A percentile compares a stretch with the other conserved stretches of the same genome.
Evolutionary conservation across 2,329 filamentous ascomycete genomes (phyloP).

Genomic region (Colletotrichum zoysiae): DNA sequence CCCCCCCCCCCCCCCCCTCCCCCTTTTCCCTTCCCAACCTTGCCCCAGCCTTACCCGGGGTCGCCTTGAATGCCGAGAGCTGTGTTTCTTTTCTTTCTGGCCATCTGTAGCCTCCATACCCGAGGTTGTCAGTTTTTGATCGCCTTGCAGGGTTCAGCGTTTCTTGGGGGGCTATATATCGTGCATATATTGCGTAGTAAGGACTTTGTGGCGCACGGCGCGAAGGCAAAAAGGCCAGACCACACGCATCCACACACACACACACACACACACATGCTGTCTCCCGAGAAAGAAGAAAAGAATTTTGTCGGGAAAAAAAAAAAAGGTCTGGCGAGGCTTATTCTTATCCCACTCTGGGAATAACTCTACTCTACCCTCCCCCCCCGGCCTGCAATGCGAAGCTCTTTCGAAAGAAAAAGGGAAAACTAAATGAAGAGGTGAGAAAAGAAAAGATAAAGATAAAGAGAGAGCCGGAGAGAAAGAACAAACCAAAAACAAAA

Average conservation of each 20-base stretch:
- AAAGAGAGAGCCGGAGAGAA: background rate
- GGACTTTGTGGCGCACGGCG: conserved; percentile 20
- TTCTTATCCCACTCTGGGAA: conserved; percentile 9
- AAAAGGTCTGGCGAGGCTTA: background rate
- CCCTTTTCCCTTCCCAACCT: background rate
- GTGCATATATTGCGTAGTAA: no score
- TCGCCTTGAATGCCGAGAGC: conserved; percentile 22
- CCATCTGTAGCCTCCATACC: background rate
- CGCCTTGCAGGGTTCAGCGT: background rate
- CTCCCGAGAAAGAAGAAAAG: background rate
- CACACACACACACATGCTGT: background rate
- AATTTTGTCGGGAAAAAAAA: background rate
- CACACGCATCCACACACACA: background rate
- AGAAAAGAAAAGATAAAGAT: background rate
- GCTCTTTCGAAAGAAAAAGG: background rate
- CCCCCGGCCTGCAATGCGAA: background rate
- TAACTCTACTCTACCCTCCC: no score
- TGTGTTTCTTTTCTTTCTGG: background rate
- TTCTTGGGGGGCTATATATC: background rate
- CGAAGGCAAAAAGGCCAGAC: conserved; percentile 14
- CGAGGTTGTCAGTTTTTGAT: background rate
- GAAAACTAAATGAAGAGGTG: background rate
- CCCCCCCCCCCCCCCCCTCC: no score
- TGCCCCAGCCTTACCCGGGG: conserved; percentile 24
- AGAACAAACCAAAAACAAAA: no score